Evolutionary conservation across 176 grass and related monocot genomes (phyloP), one percentile per base, ranked within the genome.

Genomic region (Saccharum officinarum): DNA sequence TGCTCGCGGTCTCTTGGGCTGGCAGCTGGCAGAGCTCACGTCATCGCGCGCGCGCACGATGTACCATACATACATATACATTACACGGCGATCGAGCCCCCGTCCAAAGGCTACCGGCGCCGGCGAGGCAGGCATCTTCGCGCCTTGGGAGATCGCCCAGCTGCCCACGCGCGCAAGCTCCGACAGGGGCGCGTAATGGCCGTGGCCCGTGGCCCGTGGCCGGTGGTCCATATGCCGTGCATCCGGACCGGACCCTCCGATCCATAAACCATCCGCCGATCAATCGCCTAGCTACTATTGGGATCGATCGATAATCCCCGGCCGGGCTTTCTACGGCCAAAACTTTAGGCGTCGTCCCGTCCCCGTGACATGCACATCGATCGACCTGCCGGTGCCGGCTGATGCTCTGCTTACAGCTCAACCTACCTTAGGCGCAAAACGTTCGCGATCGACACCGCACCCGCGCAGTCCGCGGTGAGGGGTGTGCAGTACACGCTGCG

Each of bases 131-230:
- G 23, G 77, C 85, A 66, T 75, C 46, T 54, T 33, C 15, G 45
- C 45, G 45, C 3, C 69, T 74, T 72, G 44, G 22, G 75, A 54
- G 86, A 71, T 79, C 75, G 86, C 9, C 20, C 34, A 22, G 54
- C 18, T 22, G 87, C 77, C 77, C 87, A 85, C 49, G 71, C 70
- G 82, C n/a, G n/a, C n/a, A n/a, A 76, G 82, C 87, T 69, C 69
- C 77, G 77, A 89, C 82, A 85, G 25, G 76, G 39, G 28, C 39
- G 69, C 77, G 72, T 76, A 67, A 88, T 88, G 82, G 47, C 77
- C 47, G 77, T 76, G 87, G 87, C 87, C 39, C 6, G 71, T 30
- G 40, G 57, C 3, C 57, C 8, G 57, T 61, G 44, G 82, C 20
- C 20, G 47, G 47, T 50, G 47, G 47, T 50, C 47, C 47, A 49